Evolutionary conservation across 345 rosid genomes (phyloP).

Genomic region (Salix dunnii): DNA sequence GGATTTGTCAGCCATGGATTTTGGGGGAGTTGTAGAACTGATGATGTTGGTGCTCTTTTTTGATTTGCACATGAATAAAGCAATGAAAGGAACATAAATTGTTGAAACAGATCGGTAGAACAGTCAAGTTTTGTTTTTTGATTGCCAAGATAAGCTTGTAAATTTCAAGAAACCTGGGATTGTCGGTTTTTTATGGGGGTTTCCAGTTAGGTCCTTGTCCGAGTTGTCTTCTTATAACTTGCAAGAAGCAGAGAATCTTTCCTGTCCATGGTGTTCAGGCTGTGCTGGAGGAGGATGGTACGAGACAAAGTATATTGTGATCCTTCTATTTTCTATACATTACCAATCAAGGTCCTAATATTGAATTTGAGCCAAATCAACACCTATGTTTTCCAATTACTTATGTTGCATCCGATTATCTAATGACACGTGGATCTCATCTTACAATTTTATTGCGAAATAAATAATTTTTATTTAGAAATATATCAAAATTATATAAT

Average conservation of each 20-base stretch:
- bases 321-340: too few relatives aligned
- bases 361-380: too few relatives aligned
- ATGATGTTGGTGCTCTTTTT: slow-evolving; percentile 19
- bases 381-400: too few relatives aligned
- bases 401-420: too few relatives aligned
- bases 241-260: neutral
- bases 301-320: too few relatives aligned
- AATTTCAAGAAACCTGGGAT: neutral
- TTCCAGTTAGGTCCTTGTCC: neutral
- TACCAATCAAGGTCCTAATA: too few relatives aligned
- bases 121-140: neutral
- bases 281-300: too few relatives aligned
- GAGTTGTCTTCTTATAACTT: neutral
- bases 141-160: neutral
- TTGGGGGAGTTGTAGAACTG: neutral
- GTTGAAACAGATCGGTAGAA: neutral
- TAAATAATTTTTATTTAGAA: too few relatives aligned
- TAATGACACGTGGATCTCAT: too few relatives aligned
- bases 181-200: neutral
- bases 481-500: too few relatives aligned
- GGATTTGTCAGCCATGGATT: neutral
- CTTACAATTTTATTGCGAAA: too few relatives aligned
- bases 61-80: slow-evolving; percentile 32
- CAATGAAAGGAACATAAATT: neutral
- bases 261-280: too few relatives aligned